Base-by-base conservation (phyloP, 1,284 basidiomycete species). In the Peniophora sp. region DNA sequence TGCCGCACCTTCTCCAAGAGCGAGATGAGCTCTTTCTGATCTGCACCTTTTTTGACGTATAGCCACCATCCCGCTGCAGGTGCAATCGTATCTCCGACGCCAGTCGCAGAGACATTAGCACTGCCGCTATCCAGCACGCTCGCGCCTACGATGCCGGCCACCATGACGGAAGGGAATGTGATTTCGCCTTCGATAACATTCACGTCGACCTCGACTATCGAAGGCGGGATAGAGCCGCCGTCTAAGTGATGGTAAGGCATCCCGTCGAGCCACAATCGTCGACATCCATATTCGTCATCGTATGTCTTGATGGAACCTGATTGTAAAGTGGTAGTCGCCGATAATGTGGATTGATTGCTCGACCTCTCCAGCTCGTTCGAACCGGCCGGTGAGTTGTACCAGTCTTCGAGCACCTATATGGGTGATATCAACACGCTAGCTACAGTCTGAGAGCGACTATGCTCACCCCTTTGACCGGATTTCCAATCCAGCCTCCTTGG, bases 71-170 rank as follows among this genome's bases (percentile, higher is more conserved):
- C 38, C 6, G 44, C 39, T 23, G 19, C 38, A 41, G 38, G 38
- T 16, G 38, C 38, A 16, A 41, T 20, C n/a, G 19, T 20, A 16
- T 41, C 38, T 8, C 38, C 8, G n/a, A 20, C 19, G 38, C 38
- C 38, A 16, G n/a, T 20, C n/a, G 38, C 5, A n/a, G 38, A 41
- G 8, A 41, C n/a, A 8, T 20, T 8, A n/a, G 38, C 16, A 16
- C 19, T 20, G 38, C 38, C n/a, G 16, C 38, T 41, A 16, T 41
- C 38, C n/a, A 20, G 19, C 38, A 41, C 38, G 16, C 38, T n/a
- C 19, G 47, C 48, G 22, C 52, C 73, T 9, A 75, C 56, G 16
- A 65, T 61, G 0, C 75, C 76, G 0, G 72, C 70, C 3, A 71
- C 61, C 59, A 77, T 62, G 49, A 63, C 56, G 48, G 65, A 65